Evolutionary conservation across 1,284 basidiomycete genomes (phyloP).

Genomic region (Ustilago bromivora): DNA sequence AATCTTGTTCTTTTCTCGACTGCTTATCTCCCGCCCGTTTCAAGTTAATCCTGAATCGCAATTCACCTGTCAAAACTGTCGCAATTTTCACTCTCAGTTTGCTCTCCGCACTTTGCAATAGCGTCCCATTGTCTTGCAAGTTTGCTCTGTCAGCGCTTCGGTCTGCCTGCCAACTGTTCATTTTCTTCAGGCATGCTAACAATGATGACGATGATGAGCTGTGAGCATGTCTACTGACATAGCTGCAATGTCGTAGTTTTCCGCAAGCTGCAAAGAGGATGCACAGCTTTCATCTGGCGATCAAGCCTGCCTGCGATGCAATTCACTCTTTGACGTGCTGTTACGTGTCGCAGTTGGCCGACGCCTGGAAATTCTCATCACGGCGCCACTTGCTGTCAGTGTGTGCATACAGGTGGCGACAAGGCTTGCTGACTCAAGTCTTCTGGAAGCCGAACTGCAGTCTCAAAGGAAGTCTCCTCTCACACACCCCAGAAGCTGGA

Average conservation of each 20-base stretch:
- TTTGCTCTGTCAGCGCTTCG: not conserved
- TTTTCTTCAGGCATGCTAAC: not conserved
- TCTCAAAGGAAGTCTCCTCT: not conserved
- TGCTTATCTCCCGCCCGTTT: not conserved
- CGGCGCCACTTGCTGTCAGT: not conserved
- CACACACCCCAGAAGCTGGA: not conserved
- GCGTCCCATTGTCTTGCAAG: not conserved
- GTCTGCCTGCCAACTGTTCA: not conserved
- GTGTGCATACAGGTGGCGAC: not conserved
- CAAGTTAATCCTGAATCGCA: not conserved
- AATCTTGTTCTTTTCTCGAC: not conserved
- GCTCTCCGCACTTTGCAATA: not conserved
- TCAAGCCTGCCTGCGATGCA: not conserved
- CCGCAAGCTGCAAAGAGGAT: not conserved
- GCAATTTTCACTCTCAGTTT: not conserved
- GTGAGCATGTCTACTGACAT: no score
- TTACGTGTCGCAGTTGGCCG: not conserved
- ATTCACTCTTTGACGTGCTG: not conserved
- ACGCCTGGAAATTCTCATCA: not conserved
- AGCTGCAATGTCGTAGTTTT: not conserved
- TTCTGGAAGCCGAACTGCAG: conserved; percentile 5
- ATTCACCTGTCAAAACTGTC: not conserved
- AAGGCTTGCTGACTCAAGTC: not conserved
- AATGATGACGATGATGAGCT: no score
- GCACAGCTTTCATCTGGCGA: not conserved